Evolutionary conservation across 805 yeast species (phyloP).

Genomic region (Komagataella pseudopastoris): DNA sequence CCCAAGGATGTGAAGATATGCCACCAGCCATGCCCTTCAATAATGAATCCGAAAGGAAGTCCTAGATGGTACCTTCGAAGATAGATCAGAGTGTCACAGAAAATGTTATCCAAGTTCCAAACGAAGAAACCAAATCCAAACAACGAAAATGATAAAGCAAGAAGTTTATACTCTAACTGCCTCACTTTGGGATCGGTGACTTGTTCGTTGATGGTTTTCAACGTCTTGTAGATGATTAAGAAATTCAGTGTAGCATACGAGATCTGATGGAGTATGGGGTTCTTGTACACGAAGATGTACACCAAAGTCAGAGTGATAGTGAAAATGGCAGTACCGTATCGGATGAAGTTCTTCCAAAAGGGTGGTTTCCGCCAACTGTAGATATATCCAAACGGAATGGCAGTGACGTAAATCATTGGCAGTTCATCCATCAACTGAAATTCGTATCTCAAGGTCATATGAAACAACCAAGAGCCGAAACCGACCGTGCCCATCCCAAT

Average conservation of each 20-base stretch:
- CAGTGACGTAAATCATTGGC: slow-evolving; percentile 97
- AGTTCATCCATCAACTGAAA: slow-evolving; percentile 88
- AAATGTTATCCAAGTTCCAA: slow-evolving; percentile 84
- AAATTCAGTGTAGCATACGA: slow-evolving; percentile 72
- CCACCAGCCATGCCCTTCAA: slow-evolving; percentile 98
- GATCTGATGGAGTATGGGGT: slow-evolving; percentile 83
- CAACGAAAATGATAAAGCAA: slow-evolving; percentile 15
- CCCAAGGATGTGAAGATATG: slow-evolving; percentile 80
- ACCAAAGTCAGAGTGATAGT: slow-evolving; percentile 44
- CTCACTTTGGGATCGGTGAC: slow-evolving; percentile 11
- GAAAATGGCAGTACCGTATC: slow-evolving; percentile 14
- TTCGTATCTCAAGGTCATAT: slow-evolving; percentile 85
- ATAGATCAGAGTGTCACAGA: slow-evolving; percentile 46
- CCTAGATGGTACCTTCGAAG: slow-evolving; percentile 51
- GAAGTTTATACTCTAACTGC: slow-evolving; percentile 12
- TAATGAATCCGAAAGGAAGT: slow-evolving; percentile 70
- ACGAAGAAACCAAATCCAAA: slow-evolving; percentile 67
- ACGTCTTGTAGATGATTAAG: slow-evolving; percentile 51
- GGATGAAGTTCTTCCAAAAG: slow-evolving; percentile 7
- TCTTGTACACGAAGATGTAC: slow-evolving; percentile 52
- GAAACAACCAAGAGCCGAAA: slow-evolving; percentile 88
- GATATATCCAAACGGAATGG: slow-evolving; percentile 57
- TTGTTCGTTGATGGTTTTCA: slow-evolving; percentile 9
- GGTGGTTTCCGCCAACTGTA: slow-evolving; percentile 16
- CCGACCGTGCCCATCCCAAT: slow-evolving; percentile 85